These are phyloP conservation scores for Leccinum griseonigrum DNA, from an alignment of 1,284 basidiomycete species.

Conservation along the genomic window DNA sequence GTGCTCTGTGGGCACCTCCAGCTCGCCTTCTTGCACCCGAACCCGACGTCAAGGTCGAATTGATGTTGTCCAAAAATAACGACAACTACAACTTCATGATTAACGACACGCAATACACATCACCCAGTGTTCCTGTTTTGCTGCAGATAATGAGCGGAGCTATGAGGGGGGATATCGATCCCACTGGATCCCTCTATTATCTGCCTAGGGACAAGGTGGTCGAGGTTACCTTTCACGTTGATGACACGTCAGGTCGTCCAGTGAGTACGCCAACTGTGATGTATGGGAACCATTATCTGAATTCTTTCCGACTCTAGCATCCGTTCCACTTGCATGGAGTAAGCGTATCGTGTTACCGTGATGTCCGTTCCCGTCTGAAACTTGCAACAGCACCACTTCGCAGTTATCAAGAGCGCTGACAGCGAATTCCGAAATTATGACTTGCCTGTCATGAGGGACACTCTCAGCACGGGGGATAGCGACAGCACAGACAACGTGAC, in stretches of 20 bases:
- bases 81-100: conserved; percentile 19
- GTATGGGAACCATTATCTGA: background rate
- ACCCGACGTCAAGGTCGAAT: conserved; percentile 26
- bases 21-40: conserved; percentile 18
- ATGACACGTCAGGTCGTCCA: conserved; percentile 5
- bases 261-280: conserved; percentile 3
- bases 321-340: conserved; percentile 35
- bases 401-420: conserved; percentile 23
- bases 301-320: conserved; percentile 15
- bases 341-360: background rate
- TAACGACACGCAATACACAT: conserved; percentile 31
- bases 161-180: conserved; percentile 33
- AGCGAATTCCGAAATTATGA: conserved; percentile 22
- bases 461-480: conserved; percentile 24
- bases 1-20: conserved; percentile 24
- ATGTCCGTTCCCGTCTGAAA: background rate
- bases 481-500: conserved; percentile 24
- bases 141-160: conserved; percentile 48
- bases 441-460: conserved; percentile 25
- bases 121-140: conserved; percentile 43
- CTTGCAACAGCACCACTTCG: conserved; percentile 16
- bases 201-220: conserved; percentile 36
- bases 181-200: conserved; percentile 37
- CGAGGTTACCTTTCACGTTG: conserved; percentile 29
- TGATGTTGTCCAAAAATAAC: conserved; percentile 19